Evolutionary conservation across 345 rosid species (phyloP).

Genomic region (Combretum micranthum): DNA sequence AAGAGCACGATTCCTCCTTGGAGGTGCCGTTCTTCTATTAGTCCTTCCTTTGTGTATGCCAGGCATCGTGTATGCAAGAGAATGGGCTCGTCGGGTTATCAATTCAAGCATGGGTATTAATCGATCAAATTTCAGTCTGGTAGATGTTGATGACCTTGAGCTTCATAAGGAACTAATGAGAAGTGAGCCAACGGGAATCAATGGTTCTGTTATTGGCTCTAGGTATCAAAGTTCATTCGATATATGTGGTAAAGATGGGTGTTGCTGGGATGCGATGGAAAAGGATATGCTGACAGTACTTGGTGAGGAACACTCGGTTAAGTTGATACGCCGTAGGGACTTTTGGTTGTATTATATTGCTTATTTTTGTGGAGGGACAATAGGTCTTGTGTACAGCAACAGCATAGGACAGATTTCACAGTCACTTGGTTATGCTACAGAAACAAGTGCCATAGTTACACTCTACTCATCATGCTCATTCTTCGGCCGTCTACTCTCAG

Average conservation of each 20-base stretch:
- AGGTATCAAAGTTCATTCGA: not conserved
- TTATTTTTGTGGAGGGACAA: constrained; percentile 73
- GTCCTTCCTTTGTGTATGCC: constrained; percentile 58
- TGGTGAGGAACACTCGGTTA: constrained; percentile 66
- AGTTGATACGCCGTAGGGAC: constrained; percentile 45
- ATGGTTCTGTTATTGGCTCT: not conserved
- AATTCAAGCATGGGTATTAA: constrained; percentile 13
- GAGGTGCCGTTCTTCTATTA: constrained; percentile 44
- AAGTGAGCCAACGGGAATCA: constrained; percentile 5
- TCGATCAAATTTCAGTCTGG: constrained; percentile 31
- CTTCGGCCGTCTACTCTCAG: constrained; percentile 76
- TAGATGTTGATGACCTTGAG: constrained; percentile 41
- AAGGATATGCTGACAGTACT: constrained; percentile 46
- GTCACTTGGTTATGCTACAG: constrained; percentile 44
- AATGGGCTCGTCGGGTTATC: constrained; percentile 29
- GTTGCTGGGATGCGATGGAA: constrained; percentile 23
- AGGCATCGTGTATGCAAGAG: constrained; percentile 41
- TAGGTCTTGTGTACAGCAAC: constrained; percentile 80
- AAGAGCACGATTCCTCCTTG: constrained; percentile 39
- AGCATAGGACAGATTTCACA: constrained; percentile 79
- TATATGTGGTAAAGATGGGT: constrained; percentile 12
- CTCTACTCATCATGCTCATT: constrained; percentile 76
- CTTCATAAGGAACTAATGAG: constrained; percentile 37
- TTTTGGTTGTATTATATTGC: constrained; percentile 75
- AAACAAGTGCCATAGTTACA: constrained; percentile 39